Percentiles rank a stretch among this genome's conserved stretches.
Evolutionary conservation across 2,329 filamentous ascomycete genomes (phyloP).

Genomic region (Clarireedia homoeocarpa): DNA sequence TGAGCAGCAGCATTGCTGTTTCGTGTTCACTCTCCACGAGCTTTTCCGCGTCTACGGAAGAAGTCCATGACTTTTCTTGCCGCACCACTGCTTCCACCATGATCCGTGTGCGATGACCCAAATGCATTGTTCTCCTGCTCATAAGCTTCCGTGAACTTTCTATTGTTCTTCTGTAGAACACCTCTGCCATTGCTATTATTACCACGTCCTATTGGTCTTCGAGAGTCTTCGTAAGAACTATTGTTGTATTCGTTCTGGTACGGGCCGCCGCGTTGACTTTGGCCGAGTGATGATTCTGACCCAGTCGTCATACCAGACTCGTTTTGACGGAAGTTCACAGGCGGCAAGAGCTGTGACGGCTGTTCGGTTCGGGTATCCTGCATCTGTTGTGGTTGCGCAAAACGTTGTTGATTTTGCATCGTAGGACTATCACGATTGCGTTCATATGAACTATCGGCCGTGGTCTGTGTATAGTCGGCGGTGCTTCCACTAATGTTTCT

Average conservation of each 20-base stretch:
- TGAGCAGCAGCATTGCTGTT: background rate
- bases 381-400: conserved; percentile 32
- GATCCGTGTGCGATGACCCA: conserved; percentile 49
- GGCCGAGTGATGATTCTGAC: conserved; percentile 26
- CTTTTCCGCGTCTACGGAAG: conserved; percentile 79
- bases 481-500: conserved; percentile 20
- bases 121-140: conserved; percentile 62
- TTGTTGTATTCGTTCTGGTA: conserved; percentile 17
- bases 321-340: conserved; percentile 24
- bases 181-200: conserved; percentile 29
- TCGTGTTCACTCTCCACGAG: conserved; percentile 31
- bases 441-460: conserved; percentile 24
- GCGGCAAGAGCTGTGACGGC: conserved; percentile 22
- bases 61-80: conserved; percentile 97
- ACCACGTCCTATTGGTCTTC: conserved; percentile 18
- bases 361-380: conserved; percentile 17
- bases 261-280: conserved; percentile 16
- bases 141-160: conserved; percentile 81
- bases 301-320: conserved; percentile 25
- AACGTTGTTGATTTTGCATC: conserved; percentile 35
- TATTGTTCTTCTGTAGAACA: conserved; percentile 76
- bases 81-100: conserved; percentile 73
- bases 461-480: conserved; percentile 13
- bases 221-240: conserved; percentile 17
- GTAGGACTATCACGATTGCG: conserved; percentile 24